These are phyloP conservation scores for Quercus gilva DNA, from an alignment of 306 rosid species.

Conservation along the genomic window DNA sequence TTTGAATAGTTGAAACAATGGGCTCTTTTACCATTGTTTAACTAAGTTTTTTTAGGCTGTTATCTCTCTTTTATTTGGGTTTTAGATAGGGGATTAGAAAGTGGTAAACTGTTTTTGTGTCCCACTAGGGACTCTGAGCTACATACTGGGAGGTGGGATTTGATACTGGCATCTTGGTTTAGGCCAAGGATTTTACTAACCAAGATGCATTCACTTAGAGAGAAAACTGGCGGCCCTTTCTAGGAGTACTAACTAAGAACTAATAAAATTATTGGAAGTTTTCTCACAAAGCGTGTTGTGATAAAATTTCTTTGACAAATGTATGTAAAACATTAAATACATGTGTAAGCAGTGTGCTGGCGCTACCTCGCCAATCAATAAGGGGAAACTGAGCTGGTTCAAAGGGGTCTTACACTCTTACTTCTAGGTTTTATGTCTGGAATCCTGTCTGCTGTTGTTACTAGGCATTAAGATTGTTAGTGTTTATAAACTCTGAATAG, in stretches of 20 bases:
- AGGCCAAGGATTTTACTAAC: background rate
- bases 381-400: slow-evolving; percentile 6
- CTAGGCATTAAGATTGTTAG: slow-evolving; percentile 11
- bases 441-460: slow-evolving; percentile 3
- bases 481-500: background rate
- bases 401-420: background rate
- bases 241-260: too few species aligned
- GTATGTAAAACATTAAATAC: background rate
- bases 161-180: background rate
- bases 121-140: too few species aligned
- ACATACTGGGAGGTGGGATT: background rate
- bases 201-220: background rate
- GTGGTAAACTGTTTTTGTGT: too few species aligned
- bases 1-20: background rate
- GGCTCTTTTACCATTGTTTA: background rate
- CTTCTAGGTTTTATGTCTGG: background rate
- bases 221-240: background rate
- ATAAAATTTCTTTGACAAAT: slow-evolving; percentile 1
- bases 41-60: too few species aligned
- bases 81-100: background rate
- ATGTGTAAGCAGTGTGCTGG: background rate
- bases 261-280: background rate
- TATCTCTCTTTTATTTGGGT: background rate
- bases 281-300: slow-evolving; percentile 17
- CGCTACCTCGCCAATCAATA: background rate